These are phyloP conservation scores for Diaporthe citrichinensis DNA, from an alignment of 2,329 filamentous ascomycete species.

Conservation along the genomic window DNA sequence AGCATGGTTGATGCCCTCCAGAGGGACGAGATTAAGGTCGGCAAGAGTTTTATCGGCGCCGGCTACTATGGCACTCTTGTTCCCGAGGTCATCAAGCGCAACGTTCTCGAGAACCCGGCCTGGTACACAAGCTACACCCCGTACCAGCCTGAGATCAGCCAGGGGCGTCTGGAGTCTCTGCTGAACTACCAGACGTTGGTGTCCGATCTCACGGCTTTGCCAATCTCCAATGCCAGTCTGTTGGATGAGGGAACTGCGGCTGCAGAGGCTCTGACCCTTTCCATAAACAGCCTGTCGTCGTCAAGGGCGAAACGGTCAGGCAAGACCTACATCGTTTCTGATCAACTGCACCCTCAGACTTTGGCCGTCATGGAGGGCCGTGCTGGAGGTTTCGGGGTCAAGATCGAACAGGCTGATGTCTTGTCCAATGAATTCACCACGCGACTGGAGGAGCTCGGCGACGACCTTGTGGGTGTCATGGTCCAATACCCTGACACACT, in stretches of 20 bases:
- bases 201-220: constrained; percentile 86
- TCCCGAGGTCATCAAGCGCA: constrained; percentile 91
- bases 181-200: constrained; percentile 97
- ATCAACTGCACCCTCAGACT: constrained; percentile 87
- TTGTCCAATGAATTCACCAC: constrained; percentile 72
- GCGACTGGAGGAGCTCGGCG: constrained; percentile 79
- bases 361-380: constrained; percentile 86
- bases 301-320: constrained; percentile 80
- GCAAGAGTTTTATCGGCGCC: constrained; percentile 83
- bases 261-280: constrained; percentile 96
- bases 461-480: constrained; percentile 88
- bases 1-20: constrained; percentile 53
- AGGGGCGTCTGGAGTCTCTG: constrained; percentile 91
- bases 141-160: constrained; percentile 97
- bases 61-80: constrained; percentile 92
- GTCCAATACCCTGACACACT: constrained; percentile 96
- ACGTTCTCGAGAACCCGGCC: constrained; percentile 90
- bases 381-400: constrained; percentile 92
- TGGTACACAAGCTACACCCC: constrained; percentile 99
- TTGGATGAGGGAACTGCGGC: constrained; percentile 94
- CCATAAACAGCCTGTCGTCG: constrained; percentile 80
- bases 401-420: constrained; percentile 80
- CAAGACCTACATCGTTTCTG: constrained; percentile 88
- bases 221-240: constrained; percentile 91
- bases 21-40: constrained; percentile 54